Conservation (phyloP, 2,329 filamentous ascomycete genomes). For the Xylaria multiplex region DNA sequence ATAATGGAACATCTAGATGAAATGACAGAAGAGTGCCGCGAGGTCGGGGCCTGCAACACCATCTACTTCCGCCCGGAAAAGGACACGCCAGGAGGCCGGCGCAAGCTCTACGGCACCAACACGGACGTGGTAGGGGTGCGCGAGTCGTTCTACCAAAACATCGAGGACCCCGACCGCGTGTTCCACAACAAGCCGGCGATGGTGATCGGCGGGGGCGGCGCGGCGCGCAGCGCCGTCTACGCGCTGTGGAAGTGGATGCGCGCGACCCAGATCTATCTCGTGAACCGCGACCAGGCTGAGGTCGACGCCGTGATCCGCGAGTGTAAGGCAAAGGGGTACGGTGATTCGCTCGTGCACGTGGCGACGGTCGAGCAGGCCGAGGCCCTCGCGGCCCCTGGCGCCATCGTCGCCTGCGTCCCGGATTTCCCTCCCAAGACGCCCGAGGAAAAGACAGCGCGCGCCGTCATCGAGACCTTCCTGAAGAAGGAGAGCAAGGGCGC, state of each 20-base stretch:
- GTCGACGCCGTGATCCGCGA: slow-evolving; percentile 74
- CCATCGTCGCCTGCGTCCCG: slow-evolving; percentile 79
- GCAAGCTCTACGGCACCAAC: slow-evolving; percentile 76
- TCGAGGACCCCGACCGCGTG: slow-evolving; percentile 54
- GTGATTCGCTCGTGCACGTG: slow-evolving; percentile 69
- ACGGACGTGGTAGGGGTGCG: slow-evolving; percentile 83
- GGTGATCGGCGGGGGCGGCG: slow-evolving; percentile 81
- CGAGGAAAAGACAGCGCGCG: slow-evolving; percentile 69
- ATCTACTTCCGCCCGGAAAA: slow-evolving; percentile 67
- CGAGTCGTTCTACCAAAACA: slow-evolving; percentile 73
- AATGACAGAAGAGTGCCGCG: slow-evolving; percentile 75
- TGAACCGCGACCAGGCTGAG: slow-evolving; percentile 76
- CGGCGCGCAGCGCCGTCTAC: slow-evolving; percentile 81
- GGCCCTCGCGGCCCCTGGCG: slow-evolving; percentile 67
- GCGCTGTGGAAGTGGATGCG: slow-evolving; percentile 76
- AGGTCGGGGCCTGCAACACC: slow-evolving; percentile 83
- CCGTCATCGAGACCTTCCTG: slow-evolving; percentile 63
- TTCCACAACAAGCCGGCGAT: slow-evolving; percentile 72
- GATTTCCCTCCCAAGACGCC: slow-evolving; percentile 75
- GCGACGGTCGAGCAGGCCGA: slow-evolving; percentile 68
- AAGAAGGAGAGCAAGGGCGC: slow-evolving; percentile 68
- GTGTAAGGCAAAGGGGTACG: slow-evolving; percentile 68
- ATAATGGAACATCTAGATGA: slow-evolving; percentile 79
- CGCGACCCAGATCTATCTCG: slow-evolving; percentile 76
- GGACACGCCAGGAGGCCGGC: slow-evolving; percentile 52